These are phyloP conservation scores for Microcyclospora tardicrescens DNA, from an alignment of 2,329 filamentous ascomycete species.

Conservation along the genomic window DNA sequence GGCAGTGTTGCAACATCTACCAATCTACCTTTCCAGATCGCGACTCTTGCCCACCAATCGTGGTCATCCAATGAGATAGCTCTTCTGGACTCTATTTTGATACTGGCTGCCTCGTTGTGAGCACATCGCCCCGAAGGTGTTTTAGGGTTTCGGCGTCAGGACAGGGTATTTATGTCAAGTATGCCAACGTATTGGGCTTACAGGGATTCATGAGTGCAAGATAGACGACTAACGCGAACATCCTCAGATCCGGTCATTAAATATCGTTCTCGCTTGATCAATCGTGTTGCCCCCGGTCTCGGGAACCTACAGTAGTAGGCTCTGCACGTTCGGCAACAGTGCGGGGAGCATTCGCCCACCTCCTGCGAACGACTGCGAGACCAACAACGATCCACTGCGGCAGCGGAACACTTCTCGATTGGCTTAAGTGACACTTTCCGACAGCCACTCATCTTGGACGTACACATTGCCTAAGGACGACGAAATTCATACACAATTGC, in stretches of 20 bases:
- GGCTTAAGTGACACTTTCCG: constrained; percentile 2
- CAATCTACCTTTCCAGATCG: no score
- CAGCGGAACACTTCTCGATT: constrained; percentile 1
- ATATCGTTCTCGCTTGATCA: constrained; percentile 10
- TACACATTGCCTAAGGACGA: neutral
- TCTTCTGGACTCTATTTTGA: no score
- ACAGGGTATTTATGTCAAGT: constrained; percentile 11
- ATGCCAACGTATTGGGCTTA: constrained; percentile 1
- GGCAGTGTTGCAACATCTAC: no score
- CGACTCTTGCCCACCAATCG: no score
- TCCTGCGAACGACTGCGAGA: constrained; percentile 25
- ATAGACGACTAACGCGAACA: no score
- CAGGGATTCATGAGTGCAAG: constrained; percentile 4
- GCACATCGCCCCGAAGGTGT: constrained; percentile 1
- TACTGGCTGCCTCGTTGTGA: neutral
- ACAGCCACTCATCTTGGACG: no score
- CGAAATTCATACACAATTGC: neutral
- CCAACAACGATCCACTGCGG: constrained; percentile 4
- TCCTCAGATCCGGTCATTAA: constrained; percentile 10
- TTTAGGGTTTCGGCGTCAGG: constrained; percentile 7
- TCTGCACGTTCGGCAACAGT: constrained; percentile 19
- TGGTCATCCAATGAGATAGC: no score
- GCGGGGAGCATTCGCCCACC: constrained; percentile 23
- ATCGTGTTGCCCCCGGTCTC: constrained; percentile 15
- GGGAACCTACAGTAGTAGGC: constrained; percentile 20